Base-by-base conservation (phyloP, 1,284 basidiomycete species). In the Ganoderma sp. region DNA sequence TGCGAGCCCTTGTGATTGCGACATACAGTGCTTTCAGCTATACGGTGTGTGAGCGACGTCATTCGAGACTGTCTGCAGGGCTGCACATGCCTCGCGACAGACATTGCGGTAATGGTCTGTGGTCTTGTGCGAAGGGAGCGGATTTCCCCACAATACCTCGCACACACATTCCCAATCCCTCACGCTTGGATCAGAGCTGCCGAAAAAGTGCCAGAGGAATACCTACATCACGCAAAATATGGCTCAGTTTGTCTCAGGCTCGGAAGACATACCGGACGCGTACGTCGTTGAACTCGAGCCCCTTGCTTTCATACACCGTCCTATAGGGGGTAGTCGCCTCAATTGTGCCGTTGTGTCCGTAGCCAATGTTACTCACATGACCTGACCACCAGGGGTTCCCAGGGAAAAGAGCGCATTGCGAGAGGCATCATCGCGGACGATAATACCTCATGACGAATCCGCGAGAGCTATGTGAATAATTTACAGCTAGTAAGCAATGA, bases 271-370 rank as follows among this genome's bases (percentile, higher is more conserved):
- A 43, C 32, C 32, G 32, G 41, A 32, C 3, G 74, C 83, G 64
- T 70, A 89, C 89, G 67, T 91, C 90, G 71, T 91, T 84, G 73
- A 91, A 92, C 74, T 92, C 90, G 0, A 91, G 79, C 0, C 91
- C 90, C 76, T 92, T 92, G 81, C 86, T 88, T 56, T 92, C 88
- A 69, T 90, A 90, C 0, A 91, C 76, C 0, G 90, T 92, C 81
- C 90, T 67, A 14, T 1, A 42, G 9, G 10, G 17, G 9, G 32
- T 17, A 34, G 15, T 1, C 7, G 3, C 28, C 6, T 34, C 32
- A 57, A 15, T 37, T 32, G 5, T 3, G 17, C 17, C 3, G 19
- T 37, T 4, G 34, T 37, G 1, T 34, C 17, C 19, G 17, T 22
- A 17, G 2, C 32, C 19, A 34, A 25, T 37, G 32, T 12, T 10